A percentile compares a stretch with the other conserved stretches of the same genome.
These are phyloP conservation scores for Ceriops tagal DNA, from an alignment of 345 rosid species.

Conservation along the genomic window DNA sequence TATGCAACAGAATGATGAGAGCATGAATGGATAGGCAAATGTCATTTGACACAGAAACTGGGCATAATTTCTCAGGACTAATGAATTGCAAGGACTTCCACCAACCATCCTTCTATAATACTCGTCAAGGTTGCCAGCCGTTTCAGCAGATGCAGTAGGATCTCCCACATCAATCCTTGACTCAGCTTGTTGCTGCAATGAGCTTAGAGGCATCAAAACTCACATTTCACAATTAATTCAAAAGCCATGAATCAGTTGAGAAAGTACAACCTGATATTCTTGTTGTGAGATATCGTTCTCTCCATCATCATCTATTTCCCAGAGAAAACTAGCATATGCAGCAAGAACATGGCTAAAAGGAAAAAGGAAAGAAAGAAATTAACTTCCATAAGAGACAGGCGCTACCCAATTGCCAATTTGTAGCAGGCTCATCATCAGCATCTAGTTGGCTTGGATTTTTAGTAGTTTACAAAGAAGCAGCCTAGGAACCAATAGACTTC, in stretches of 20 bases:
- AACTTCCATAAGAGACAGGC: background rate
- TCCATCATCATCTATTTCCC: conserved; percentile 42
- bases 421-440: background rate
- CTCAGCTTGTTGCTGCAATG: conserved; percentile 12
- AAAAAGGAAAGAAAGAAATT: background rate
- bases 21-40: background rate
- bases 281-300: conserved; percentile 22
- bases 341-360: conserved; percentile 56
- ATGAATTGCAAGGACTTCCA: conserved; percentile 32
- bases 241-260: background rate
- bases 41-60: conserved; percentile 39
- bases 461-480: too few relatives aligned
- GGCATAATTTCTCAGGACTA: conserved; percentile 38
- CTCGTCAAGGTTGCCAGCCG: conserved; percentile 20
- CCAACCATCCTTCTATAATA: conserved; percentile 30
- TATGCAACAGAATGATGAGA: background rate
- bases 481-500: background rate
- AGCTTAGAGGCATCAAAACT: conserved; percentile 1
- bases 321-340: conserved; percentile 71
- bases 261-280: conserved; percentile 38
- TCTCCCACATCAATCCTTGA: conserved; percentile 1
- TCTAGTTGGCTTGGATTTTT: too few relatives aligned
- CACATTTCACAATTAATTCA: background rate
- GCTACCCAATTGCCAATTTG: background rate
- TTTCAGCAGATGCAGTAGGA: background rate